phyloP scores from a whole-genome alignment of 345 rosid genomes.

The Populus simonii region DNA sequence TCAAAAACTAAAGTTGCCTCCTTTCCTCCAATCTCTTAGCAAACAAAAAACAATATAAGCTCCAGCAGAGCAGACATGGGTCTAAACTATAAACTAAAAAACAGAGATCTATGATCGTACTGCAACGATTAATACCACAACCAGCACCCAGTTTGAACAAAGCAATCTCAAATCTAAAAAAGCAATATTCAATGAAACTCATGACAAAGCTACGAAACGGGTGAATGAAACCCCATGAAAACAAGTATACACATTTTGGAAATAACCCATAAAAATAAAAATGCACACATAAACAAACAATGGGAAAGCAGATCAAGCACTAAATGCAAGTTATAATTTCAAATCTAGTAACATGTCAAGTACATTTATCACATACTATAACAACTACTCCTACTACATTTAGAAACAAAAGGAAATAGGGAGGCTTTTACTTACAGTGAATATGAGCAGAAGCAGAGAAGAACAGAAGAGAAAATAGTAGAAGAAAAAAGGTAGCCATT shows the following conservation, averaged over 20 bases:
- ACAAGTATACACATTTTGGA: constrained; percentile 3
- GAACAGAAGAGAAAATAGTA: constrained; percentile 26
- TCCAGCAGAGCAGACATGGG: not conserved
- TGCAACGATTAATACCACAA: not conserved
- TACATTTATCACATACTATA: not conserved
- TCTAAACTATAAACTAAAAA: not conserved
- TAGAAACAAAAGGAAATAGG: not conserved
- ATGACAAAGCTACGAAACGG: constrained; percentile 4
- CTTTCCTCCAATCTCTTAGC: not conserved
- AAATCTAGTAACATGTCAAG: not conserved
- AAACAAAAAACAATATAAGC: not conserved
- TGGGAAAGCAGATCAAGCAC: constrained; percentile 18
- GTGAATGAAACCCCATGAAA: not conserved
- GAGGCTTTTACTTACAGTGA: constrained; percentile 31
- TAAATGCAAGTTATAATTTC: not conserved
- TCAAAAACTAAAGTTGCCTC: not conserved
- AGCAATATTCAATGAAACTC: not conserved
- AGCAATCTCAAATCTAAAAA: not conserved
- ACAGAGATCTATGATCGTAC: constrained; percentile 9
- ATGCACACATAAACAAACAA: not conserved
- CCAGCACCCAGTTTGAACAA: not conserved
- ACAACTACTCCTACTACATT: too few relatives aligned
- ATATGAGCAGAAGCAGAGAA: constrained; percentile 34
- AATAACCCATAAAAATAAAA: not conserved
- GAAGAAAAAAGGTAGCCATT: constrained; percentile 22